Evolutionary conservation across 2,329 filamentous ascomycete species (phyloP).

Genomic region (Thelonectria rubi): DNA sequence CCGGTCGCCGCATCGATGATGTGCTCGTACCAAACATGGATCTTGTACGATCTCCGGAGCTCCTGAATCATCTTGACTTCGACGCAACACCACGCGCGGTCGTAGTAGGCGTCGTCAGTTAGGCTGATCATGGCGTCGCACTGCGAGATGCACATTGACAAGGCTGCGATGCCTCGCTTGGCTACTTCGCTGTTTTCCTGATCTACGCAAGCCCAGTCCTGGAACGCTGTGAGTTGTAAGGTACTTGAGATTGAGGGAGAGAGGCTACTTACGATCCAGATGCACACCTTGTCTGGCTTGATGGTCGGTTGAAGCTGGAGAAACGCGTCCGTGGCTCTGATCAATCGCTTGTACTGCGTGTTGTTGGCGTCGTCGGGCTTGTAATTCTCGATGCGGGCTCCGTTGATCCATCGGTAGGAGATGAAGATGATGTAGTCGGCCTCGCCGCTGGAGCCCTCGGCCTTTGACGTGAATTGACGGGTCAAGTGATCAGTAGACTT

Average conservation of each 20-base stretch:
- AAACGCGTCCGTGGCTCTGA: slow-evolving; percentile 42
- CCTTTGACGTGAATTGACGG: slow-evolving; percentile 19
- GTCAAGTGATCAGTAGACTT: slow-evolving; percentile 37
- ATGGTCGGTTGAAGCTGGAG: slow-evolving; percentile 39
- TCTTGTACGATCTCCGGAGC: slow-evolving; percentile 44
- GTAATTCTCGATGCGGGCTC: neutral
- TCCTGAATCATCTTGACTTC: slow-evolving; percentile 48
- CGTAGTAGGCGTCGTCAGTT: slow-evolving; percentile 47
- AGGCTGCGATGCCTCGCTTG: slow-evolving; percentile 47
- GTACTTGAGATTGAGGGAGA: neutral
- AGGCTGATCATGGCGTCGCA: slow-evolving; percentile 53
- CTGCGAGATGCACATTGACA: slow-evolving; percentile 50
- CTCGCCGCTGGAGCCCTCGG: slow-evolving; percentile 1
- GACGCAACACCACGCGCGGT: slow-evolving; percentile 51
- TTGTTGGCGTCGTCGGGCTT: slow-evolving; percentile 44
- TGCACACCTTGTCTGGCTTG: slow-evolving; percentile 33
- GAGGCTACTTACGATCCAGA: slow-evolving; percentile 43
- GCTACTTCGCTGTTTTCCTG: slow-evolving; percentile 49
- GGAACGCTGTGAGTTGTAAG: neutral
- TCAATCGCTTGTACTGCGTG: slow-evolving; percentile 47
- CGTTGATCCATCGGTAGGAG: slow-evolving; percentile 48
- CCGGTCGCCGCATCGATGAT: neutral
- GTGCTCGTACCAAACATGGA: slow-evolving; percentile 48
- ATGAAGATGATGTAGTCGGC: slow-evolving; percentile 46
- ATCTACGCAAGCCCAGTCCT: slow-evolving; percentile 52